These are phyloP conservation scores for Fusarium sp. DNA, from an alignment of 2,329 filamentous ascomycete genomes.

Conservation along the genomic window DNA sequence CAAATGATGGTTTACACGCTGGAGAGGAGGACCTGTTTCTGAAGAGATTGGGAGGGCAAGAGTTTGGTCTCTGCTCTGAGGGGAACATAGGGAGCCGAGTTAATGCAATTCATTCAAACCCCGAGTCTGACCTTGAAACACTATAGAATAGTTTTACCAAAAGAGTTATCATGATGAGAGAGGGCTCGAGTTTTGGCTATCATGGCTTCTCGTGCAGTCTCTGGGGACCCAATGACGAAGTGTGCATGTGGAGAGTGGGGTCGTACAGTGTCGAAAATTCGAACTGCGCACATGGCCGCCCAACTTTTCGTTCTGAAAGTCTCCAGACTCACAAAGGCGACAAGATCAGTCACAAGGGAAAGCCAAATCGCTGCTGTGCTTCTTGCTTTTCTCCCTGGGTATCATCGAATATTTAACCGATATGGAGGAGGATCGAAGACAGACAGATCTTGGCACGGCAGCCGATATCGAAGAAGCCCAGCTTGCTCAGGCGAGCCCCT, in stretches of 20 bases:
- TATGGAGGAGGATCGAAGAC: slow-evolving; percentile 83
- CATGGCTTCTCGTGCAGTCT: slow-evolving; percentile 15
- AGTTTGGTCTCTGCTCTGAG: slow-evolving; percentile 36
- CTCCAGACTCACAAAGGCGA: background rate
- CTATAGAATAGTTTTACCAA: background rate
- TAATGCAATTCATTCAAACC: slow-evolving; percentile 48
- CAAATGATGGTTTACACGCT: slow-evolving; percentile 39
- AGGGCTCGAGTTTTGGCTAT: slow-evolving; percentile 9
- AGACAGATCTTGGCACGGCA: slow-evolving; percentile 77
- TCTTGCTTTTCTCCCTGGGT: background rate
- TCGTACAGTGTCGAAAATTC: slow-evolving; percentile 36
- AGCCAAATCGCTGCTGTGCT: background rate
- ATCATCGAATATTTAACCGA: background rate
- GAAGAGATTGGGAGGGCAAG: slow-evolving; percentile 37
- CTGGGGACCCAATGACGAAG: slow-evolving; percentile 30
- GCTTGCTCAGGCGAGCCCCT: slow-evolving; percentile 48
- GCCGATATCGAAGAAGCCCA: slow-evolving; percentile 70
- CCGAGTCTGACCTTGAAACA: slow-evolving; percentile 9
- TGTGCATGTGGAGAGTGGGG: slow-evolving; percentile 33
- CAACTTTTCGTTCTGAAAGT: slow-evolving; percentile 33
- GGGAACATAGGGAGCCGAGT: slow-evolving; percentile 48
- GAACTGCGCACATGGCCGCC: slow-evolving; percentile 31
- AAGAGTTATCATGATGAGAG: slow-evolving; percentile 31
- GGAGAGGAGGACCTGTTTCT: slow-evolving; percentile 31
- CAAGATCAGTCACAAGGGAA: background rate